These are phyloP conservation scores for Penicillium freii DNA, from an alignment of 2,329 filamentous ascomycete genomes.

Conservation along the genomic window DNA sequence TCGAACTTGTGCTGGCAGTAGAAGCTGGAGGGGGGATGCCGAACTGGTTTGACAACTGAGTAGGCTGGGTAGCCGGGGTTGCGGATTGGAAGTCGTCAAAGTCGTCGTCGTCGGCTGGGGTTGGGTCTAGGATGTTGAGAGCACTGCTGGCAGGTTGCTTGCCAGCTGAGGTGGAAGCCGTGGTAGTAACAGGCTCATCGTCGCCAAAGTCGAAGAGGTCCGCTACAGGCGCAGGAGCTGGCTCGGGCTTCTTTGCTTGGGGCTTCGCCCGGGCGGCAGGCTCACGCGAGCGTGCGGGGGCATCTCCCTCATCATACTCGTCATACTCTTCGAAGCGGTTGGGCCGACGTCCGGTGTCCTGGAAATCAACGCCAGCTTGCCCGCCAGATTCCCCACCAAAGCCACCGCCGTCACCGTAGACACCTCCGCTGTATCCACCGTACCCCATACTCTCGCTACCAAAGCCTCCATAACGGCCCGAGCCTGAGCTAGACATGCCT, in stretches of 20 bases:
- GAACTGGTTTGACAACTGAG: slow-evolving; percentile 38
- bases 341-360: slow-evolving; percentile 58
- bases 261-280: slow-evolving; percentile 40
- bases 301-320: slow-evolving; percentile 79
- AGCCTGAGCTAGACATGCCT: slow-evolving; percentile 54
- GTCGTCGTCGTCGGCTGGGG: slow-evolving; percentile 71
- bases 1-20: slow-evolving; percentile 48
- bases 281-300: slow-evolving; percentile 55
- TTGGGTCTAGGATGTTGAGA: slow-evolving; percentile 48
- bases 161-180: slow-evolving; percentile 41
- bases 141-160: slow-evolving; percentile 49
- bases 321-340: slow-evolving; percentile 96
- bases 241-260: slow-evolving; percentile 63
- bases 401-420: slow-evolving; percentile 56
- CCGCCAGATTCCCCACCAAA: slow-evolving; percentile 21
- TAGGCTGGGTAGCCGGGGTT: slow-evolving; percentile 47
- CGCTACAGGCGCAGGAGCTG: slow-evolving; percentile 73
- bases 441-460: slow-evolving; percentile 71
- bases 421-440: slow-evolving; percentile 67
- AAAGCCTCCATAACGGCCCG: slow-evolving; percentile 79
- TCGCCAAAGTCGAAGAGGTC: slow-evolving; percentile 90
- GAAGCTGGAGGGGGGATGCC: slow-evolving; percentile 48
- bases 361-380: slow-evolving; percentile 56
- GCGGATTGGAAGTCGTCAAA: slow-evolving; percentile 98
- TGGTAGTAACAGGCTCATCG: slow-evolving; percentile 59